Evolutionary conservation across 139 green algal species (phyloP), one percentile per base, ranked within the genome.

Genomic region (Pleodorina starrii): DNA sequence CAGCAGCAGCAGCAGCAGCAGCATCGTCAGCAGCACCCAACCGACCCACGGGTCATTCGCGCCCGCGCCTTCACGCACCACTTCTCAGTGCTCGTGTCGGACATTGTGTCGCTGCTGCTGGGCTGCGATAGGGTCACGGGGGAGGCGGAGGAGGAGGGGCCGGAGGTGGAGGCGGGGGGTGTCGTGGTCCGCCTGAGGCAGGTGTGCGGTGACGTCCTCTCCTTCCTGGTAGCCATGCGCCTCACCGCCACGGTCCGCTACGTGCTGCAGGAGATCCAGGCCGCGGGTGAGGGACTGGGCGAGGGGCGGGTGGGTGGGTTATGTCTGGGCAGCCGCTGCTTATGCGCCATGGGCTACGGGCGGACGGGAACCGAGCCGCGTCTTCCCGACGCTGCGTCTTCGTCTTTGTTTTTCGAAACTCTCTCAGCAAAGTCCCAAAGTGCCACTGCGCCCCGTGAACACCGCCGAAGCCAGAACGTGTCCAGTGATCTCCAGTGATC

Each of bases 211-310:
- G 72, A 80, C 40, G 90, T 96, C 46, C 72, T 95, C 0, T 84
- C 96, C 79, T 89, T 92, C 43, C 74, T 95, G 40, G 90, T 92
- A 25, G 86, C 68, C 69, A 91, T 60, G 94, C 95, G 86, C 90
- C 42, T 80, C 10, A 54, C 23, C 16, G 40, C 9, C 19, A 80
- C 72, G 42, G 29, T 57, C 7, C 42, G 23, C 16, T 80, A 80
- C 43, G 16, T 80, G 38, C 68, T 76, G 68, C 32, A 27, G 68
- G 68, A 76, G 68, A 23, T 76, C 3, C 68, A 76, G 68, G 38
- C 25, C 32, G 68, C 68, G 25, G 68, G 68, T 76, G 38, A 1
- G n/a, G 66, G 19, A 11, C n/a, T n/a, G n/a, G n/a, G n/a, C n/a
- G n/a, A n/a, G n/a, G n/a, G n/a, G n/a, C n/a, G n/a, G n/a, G n/a